phyloP scores from a whole-genome alignment of 768 basidiomycete genomes.

The Saitozyma podzolica region DNA sequence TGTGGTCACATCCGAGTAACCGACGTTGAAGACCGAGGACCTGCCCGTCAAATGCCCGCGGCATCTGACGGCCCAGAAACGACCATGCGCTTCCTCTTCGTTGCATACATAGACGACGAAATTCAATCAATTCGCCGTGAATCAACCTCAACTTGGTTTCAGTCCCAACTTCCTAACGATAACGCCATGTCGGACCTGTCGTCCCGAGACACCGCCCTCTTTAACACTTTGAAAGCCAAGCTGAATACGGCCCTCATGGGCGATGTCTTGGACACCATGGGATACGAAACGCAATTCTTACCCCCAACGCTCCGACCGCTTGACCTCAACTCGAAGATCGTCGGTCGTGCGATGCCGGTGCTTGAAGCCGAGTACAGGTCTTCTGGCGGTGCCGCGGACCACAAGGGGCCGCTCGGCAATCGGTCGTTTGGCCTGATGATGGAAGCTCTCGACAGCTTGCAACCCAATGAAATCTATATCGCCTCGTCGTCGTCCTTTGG shows the following conservation, averaged over 20 bases:
- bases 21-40: no score
- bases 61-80: no score
- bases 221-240: not conserved
- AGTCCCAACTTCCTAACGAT: no score
- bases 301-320: conserved; percentile 1
- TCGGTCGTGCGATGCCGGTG: conserved; percentile 1
- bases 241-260: not conserved
- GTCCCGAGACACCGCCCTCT: not conserved
- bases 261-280: conserved; percentile 1
- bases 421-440: conserved; percentile 4
- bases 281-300: not conserved
- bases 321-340: not conserved
- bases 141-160: no score
- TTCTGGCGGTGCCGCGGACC: not conserved
- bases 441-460: not conserved
- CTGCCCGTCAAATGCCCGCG: no score
- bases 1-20: no score
- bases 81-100: no score
- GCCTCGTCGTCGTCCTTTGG: not conserved
- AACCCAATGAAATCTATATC: conserved; percentile 3
- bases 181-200: no score
- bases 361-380: conserved; percentile 1
- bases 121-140: no score
- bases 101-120: no score
- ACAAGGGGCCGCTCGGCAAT: not conserved